Evolutionary conservation across 192 early-diverging fungal genomes (phyloP).

Genomic region (Backusella circina): DNA sequence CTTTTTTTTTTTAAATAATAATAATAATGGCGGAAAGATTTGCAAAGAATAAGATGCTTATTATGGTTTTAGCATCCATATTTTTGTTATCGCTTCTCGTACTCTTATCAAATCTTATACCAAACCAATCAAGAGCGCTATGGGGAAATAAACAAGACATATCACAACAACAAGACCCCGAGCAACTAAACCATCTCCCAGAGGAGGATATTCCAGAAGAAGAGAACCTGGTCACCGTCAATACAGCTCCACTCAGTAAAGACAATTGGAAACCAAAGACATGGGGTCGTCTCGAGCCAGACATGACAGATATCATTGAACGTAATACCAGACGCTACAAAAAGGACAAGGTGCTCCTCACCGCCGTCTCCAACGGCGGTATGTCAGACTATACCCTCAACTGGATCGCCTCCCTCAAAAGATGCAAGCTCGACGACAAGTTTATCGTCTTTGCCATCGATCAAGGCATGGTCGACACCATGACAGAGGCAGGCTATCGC

Average conservation of each 20-base stretch:
- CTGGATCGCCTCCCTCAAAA: slow-evolving; percentile 34
- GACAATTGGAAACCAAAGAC: slow-evolving; percentile 1
- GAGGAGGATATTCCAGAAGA: slow-evolving; percentile 1
- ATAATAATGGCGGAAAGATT: neutral
- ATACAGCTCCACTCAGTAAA: neutral
- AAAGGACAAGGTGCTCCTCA: slow-evolving; percentile 21
- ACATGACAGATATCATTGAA: neutral
- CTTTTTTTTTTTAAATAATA: neutral
- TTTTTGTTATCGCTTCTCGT: neutral
- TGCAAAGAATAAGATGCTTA: neutral
- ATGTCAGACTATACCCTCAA: slow-evolving; percentile 41
- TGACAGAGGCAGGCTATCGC: slow-evolving; percentile 20
- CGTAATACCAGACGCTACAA: neutral
- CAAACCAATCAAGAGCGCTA: neutral
- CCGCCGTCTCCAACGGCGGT: slow-evolving; percentile 33
- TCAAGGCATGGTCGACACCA: slow-evolving; percentile 24
- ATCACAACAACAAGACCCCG: neutral
- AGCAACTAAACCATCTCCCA: neutral
- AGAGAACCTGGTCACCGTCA: slow-evolving; percentile 4
- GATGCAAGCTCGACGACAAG: slow-evolving; percentile 14
- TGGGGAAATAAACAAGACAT: neutral
- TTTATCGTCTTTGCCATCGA: slow-evolving; percentile 37
- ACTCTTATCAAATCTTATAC: neutral
- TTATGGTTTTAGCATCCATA: slow-evolving; percentile 1
- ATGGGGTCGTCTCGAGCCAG: neutral